Evolutionary conservation across 305 asterid species (phyloP).

Genomic region (Petunia hybrid): DNA sequence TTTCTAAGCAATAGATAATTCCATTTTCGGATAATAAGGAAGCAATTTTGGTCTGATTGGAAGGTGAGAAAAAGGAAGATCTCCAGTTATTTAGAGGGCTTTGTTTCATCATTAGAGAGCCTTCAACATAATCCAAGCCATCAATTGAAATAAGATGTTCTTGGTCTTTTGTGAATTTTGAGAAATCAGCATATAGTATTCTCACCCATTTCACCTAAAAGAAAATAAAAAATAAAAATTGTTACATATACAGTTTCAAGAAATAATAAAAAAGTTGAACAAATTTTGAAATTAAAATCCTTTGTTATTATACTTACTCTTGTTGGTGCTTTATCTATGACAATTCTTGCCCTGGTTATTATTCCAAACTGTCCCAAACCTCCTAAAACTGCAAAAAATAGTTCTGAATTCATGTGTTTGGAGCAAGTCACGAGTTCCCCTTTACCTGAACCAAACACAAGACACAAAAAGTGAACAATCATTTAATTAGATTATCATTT

Average conservation of each 20-base stretch:
- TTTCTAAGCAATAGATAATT: constrained; percentile 66
- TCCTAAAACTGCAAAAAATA: constrained; percentile 72
- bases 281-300: too few species aligned
- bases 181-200: constrained; percentile 65
- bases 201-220: constrained; percentile 74
- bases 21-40: constrained; percentile 47
- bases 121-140: constrained; percentile 66
- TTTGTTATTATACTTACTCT: constrained; percentile 47
- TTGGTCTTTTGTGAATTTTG: constrained; percentile 68
- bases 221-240: neutral
- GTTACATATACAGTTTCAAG: neutral
- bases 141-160: constrained; percentile 63
- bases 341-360: constrained; percentile 75
- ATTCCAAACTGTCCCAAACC: constrained; percentile 88
- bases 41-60: constrained; percentile 53
- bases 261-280: neutral
- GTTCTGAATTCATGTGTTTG: constrained; percentile 62
- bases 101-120: constrained; percentile 61
- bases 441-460: constrained; percentile 52
- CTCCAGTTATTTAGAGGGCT: constrained; percentile 71
- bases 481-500: neutral
- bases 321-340: constrained; percentile 65
- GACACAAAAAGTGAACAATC: neutral
- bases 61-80: constrained; percentile 66
- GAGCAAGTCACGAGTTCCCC: constrained; percentile 78